phyloP scores from a whole-genome alignment of 306 rosid species.

The Chamaecrista fasciculata region DNA sequence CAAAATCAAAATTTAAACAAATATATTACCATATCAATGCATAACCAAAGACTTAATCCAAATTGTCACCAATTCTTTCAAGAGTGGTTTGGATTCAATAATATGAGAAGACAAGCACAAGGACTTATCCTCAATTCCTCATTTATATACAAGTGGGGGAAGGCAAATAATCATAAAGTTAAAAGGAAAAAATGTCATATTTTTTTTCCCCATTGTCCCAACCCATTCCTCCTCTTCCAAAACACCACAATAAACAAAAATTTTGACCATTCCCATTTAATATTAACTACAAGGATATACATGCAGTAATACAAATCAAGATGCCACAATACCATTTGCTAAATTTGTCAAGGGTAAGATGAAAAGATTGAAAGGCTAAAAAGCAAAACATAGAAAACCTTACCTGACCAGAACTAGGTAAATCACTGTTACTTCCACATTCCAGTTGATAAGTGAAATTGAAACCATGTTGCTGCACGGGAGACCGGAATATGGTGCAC shows the following conservation, averaged over 20 bases:
- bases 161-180: neutral
- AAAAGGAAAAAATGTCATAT: neutral
- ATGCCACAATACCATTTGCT: slow-evolving; percentile 2
- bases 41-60: neutral
- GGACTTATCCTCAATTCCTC: neutral
- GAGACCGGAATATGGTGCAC: slow-evolving; percentile 84
- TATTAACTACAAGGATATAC: neutral
- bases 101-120: neutral
- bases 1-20: neutral
- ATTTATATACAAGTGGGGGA: neutral
- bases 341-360: neutral
- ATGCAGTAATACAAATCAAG: neutral
- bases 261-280: slow-evolving; percentile 3
- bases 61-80: neutral
- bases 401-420: slow-evolving; percentile 99
- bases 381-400: neutral
- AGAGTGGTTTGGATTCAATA: neutral
- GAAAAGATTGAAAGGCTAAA: neutral
- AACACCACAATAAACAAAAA: neutral
- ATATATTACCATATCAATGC: neutral
- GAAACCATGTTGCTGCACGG: slow-evolving; percentile 97
- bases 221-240: neutral
- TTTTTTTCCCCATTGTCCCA: neutral
- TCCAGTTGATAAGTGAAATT: slow-evolving; percentile 92
- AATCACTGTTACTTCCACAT: slow-evolving; percentile 71